These are phyloP conservation scores for Acacia pycnantha DNA, from an alignment of 331 rosid genomes.

Conservation along the genomic window DNA sequence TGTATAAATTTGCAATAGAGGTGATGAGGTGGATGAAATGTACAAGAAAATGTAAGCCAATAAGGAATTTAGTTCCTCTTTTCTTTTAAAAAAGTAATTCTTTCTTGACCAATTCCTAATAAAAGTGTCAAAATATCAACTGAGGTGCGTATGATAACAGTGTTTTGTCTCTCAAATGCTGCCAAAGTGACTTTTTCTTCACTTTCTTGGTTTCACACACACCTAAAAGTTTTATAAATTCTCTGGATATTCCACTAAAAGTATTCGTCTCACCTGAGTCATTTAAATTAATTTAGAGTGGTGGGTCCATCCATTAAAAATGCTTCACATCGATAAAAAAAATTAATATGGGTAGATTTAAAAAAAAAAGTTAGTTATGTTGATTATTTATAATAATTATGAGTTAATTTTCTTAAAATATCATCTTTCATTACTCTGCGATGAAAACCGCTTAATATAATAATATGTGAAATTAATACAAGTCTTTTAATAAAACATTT, in stretches of 20 bases:
- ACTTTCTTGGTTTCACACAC: conserved; percentile 22
- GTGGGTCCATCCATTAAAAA: neutral
- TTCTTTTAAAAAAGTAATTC: neutral
- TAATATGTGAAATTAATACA: no score
- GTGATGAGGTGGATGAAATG: neutral
- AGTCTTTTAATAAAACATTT: no score
- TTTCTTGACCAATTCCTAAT: neutral
- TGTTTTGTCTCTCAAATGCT: neutral
- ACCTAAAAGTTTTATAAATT: neutral
- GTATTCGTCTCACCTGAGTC: neutral
- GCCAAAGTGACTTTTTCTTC: neutral
- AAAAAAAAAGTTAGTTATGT: no score
- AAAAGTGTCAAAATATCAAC: neutral
- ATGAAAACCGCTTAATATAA: no score
- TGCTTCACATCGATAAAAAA: no score
- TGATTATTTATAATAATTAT: no score
- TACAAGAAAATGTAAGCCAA: neutral
- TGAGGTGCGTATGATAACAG: neutral
- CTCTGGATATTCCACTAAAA: neutral
- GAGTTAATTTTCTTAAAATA: no score
- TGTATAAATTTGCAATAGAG: neutral
- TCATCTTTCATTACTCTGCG: no score
- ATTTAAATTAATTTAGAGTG: neutral
- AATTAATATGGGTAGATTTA: no score
- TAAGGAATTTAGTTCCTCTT: neutral